Conservation (phyloP, 495 filamentous ascomycete species). For the Acidiella bohemica region DNA sequence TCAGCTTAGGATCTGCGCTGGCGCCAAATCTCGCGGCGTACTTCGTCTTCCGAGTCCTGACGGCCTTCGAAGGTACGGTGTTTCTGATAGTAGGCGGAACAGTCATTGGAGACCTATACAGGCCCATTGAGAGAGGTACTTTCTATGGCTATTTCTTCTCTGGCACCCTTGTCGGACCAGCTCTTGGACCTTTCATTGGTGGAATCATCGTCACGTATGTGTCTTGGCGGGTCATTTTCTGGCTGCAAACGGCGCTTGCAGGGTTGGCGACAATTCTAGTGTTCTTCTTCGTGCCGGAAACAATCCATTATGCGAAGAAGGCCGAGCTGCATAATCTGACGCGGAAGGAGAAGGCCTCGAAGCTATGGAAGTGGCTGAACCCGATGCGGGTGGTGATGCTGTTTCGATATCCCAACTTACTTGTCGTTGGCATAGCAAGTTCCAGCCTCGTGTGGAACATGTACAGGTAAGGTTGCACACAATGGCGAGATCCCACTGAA, state of each 20-base stretch:
- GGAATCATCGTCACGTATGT: conserved; percentile 55
- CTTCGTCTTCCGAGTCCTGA: conserved; percentile 56
- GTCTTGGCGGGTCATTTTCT: conserved; percentile 59
- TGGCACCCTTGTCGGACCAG: conserved; percentile 57
- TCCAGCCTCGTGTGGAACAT: conserved; percentile 46
- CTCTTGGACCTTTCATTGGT: conserved; percentile 49
- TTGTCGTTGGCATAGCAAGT: conserved; percentile 46
- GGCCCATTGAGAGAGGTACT: conserved; percentile 47
- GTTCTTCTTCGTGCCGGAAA: conserved; percentile 56
- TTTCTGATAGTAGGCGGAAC: conserved; percentile 54
- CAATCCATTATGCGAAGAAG: conserved; percentile 45
- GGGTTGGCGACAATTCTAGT: conserved; percentile 44
- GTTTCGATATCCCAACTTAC: conserved; percentile 50
- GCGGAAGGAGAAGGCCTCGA: conserved; percentile 33
- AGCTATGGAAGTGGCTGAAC: conserved; percentile 47
- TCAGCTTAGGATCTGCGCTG: conserved; percentile 53
- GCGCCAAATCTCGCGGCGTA: conserved; percentile 52
- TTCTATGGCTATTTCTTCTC: conserved; percentile 57
- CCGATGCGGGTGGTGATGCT: conserved; percentile 46
- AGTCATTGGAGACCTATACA: conserved; percentile 38
- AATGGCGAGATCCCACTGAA: conserved; percentile 19
- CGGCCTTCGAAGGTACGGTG: conserved; percentile 58
- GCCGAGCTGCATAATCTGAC: conserved; percentile 41
- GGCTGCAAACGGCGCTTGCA: conserved; percentile 53
- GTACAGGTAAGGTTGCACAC: no score